These are phyloP conservation scores for Aspergillus hancockii DNA, from an alignment of 495 filamentous ascomycete genomes.

Conservation along the genomic window DNA sequence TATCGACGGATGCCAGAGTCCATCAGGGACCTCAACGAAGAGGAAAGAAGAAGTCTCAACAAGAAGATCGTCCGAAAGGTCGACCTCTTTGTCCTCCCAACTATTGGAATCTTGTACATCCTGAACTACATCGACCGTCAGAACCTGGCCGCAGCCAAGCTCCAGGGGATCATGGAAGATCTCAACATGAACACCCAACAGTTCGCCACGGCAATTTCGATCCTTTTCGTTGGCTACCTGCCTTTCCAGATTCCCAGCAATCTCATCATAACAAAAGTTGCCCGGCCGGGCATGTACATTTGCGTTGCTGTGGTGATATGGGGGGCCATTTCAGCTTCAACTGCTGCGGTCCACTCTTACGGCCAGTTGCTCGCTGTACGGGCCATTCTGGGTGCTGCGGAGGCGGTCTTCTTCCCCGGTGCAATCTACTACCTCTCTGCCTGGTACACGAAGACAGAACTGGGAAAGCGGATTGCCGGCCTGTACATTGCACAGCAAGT, in stretches of 20 bases:
- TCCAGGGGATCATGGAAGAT: conserved; percentile 40
- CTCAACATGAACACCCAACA: conserved; percentile 29
- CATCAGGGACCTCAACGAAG: conserved; percentile 26
- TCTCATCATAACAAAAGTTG: conserved; percentile 51
- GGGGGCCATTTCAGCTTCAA: conserved; percentile 49
- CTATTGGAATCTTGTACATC: conserved; percentile 40
- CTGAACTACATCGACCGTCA: conserved; percentile 44
- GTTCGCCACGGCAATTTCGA: conserved; percentile 33
- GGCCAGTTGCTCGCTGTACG: conserved; percentile 37
- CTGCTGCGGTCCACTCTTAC: conserved; percentile 31
- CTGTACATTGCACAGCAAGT: conserved; percentile 57
- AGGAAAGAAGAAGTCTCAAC: conserved; percentile 31
- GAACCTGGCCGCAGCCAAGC: conserved; percentile 37
- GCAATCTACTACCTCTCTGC: conserved; percentile 57
- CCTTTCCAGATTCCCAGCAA: conserved; percentile 62
- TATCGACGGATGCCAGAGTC: conserved; percentile 32
- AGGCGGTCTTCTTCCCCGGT: conserved; percentile 54
- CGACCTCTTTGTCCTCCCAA: conserved; percentile 38
- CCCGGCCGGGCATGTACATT: conserved; percentile 34
- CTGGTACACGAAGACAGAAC: conserved; percentile 59
- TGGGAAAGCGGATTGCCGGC: conserved; percentile 57
- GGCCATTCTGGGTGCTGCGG: conserved; percentile 39
- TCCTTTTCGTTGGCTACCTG: conserved; percentile 47
- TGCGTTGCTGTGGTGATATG: conserved; percentile 47
- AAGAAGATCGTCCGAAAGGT: conserved; percentile 44